Evolutionary conservation across 345 rosid species (phyloP).

Genomic region (Lepidium africanum): DNA sequence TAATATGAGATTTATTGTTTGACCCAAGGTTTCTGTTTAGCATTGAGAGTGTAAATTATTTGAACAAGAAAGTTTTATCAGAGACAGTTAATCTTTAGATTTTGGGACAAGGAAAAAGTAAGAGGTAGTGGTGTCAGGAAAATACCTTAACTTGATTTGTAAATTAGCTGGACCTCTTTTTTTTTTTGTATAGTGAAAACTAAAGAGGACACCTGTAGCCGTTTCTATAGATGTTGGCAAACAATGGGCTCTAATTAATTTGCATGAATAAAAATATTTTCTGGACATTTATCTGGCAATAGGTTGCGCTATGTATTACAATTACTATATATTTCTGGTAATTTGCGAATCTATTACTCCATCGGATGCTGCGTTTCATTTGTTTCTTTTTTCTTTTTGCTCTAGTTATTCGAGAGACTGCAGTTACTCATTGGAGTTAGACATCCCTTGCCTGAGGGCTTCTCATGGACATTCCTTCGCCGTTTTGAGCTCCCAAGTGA

Average conservation of each 20-base stretch:
- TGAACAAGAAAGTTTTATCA: neutral
- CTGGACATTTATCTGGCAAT: neutral
- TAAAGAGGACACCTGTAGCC: neutral
- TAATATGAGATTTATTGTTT: neutral
- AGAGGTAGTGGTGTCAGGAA: neutral
- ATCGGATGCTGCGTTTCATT: neutral
- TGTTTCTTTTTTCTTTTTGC: constrained; percentile 8
- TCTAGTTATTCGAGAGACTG: constrained; percentile 51
- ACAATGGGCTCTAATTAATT: neutral
- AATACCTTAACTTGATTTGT: neutral
- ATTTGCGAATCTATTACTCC: neutral
- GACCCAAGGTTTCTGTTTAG: neutral
- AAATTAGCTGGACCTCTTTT: neutral
- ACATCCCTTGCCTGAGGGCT: constrained; percentile 74
- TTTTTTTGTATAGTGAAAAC: neutral
- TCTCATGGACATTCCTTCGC: constrained; percentile 70
- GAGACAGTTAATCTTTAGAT: neutral
- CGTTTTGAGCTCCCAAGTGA: constrained; percentile 53
- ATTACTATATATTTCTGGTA: neutral
- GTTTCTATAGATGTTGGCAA: neutral
- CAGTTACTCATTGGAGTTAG: constrained; percentile 71
- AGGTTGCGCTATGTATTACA: neutral
- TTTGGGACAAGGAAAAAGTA: neutral
- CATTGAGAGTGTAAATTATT: neutral
- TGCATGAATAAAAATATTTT: neutral